Evolutionary conservation across 1,284 basidiomycete genomes (phyloP).

Genomic region (Vanrija pseudolonga): DNA sequence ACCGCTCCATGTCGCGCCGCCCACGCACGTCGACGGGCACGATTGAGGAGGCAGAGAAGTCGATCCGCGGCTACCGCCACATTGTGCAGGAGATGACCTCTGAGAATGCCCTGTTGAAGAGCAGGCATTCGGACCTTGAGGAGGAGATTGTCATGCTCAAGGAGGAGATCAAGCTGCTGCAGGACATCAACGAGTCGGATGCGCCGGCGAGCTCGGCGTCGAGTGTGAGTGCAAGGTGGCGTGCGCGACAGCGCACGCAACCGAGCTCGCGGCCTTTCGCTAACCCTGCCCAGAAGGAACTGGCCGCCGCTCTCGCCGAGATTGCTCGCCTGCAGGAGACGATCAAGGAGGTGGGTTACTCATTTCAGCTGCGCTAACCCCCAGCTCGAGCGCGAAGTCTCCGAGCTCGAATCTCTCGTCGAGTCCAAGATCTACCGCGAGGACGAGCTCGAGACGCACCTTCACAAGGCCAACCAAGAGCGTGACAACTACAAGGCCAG

Average conservation of each 20-base stretch:
- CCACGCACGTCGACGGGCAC: conserved; percentile 17
- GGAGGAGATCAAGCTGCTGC: conserved; percentile 41
- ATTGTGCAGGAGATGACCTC: conserved; percentile 83
- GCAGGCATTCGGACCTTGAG: conserved; percentile 66
- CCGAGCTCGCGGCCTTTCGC: conserved; percentile 5
- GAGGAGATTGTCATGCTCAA: conserved; percentile 68
- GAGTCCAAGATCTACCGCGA: conserved; percentile 94
- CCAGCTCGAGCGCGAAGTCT: conserved; percentile 83
- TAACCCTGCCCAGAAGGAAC: conserved; percentile 19
- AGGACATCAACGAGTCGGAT: conserved; percentile 23
- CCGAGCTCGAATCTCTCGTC: conserved; percentile 79
- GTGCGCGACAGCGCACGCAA: no score
- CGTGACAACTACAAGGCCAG: not conserved
- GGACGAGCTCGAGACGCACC: conserved; percentile 84
- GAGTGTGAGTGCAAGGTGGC: no score
- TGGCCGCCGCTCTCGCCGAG: conserved; percentile 28
- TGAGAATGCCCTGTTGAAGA: conserved; percentile 65
- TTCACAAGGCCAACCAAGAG: conserved; percentile 51
- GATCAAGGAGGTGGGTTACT: conserved; percentile 38
- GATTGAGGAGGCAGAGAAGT: conserved; percentile 39
- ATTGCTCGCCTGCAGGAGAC: conserved; percentile 20
- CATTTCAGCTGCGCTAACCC: not conserved
- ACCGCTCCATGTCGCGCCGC: not conserved
- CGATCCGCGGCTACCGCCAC: conserved; percentile 53
- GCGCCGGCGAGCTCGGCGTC: not conserved